Evolutionary conservation across 495 filamentous ascomycete species (phyloP), one percentile per base, ranked within the genome.

Genomic region (Penicillium manginii): DNA sequence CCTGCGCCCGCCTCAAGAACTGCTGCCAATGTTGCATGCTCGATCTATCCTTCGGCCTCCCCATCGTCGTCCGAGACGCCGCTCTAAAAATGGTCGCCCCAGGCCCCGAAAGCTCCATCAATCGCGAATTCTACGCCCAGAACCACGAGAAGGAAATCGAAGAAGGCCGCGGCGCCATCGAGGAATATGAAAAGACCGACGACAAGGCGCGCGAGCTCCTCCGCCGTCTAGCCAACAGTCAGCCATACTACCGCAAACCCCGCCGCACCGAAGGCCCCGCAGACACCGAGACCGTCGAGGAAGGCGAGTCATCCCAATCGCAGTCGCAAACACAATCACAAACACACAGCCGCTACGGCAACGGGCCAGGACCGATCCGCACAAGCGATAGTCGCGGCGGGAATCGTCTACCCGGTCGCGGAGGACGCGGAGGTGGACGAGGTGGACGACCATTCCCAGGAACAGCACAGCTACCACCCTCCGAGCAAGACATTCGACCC

Each of bases 21-120:
- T 96, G 94, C 78, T 98, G 94, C 72, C 94, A 98, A 77, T 96
- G 90, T 74, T 98, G 94, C 79, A 97, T 98, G 91, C 87, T 97
- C 49, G 94, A 98, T 83, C 78, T 98, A 55, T 90, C 89, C 18
- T 98, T 97, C 72, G 94, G 96, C 52, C 76, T 98, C 33, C 94
- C 96, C 19, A 96, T 97, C 65, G 86, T 89, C 45, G 88, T 98
- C 48, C 86, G 94, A 60, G 94, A 98, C 79, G 93, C 94, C n/a
- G 94, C 94, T 2, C 83, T 98, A 50, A 97, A 97, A 79, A 93
- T 98, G 84, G 89, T 97, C 18, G 91, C 92, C 11, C 92, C 93
- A 1, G 94, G 94, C 2, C 94, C 94, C 2, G 82, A 90, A 59
- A 94, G 91, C 73, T 86, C 87, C 26, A 88, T 98, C 69, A 98